Conservation (phyloP, 345 rosid genomes). For the Eucalyptus dawsonii region DNA sequence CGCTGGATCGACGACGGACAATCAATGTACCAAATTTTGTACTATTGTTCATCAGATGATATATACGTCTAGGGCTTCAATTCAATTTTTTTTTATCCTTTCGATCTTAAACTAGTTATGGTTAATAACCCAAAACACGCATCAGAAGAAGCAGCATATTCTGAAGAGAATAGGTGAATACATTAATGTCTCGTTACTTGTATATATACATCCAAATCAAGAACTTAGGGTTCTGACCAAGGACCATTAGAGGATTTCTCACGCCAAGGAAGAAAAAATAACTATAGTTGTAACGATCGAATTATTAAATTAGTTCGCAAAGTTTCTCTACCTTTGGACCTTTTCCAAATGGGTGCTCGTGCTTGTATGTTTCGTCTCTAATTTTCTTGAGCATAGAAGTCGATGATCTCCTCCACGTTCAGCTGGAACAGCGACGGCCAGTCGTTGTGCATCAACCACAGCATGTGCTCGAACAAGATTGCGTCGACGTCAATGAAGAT, state of each 20-base stretch:
- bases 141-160: neutral
- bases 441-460: constrained; percentile 74
- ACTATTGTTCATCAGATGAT: neutral
- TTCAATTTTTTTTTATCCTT: neutral
- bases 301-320: neutral
- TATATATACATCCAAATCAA: neutral
- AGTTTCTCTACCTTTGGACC: neutral
- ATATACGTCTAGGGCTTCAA: neutral
- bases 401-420: constrained; percentile 63
- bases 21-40: neutral
- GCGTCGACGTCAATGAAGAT: constrained; percentile 60
- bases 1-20: neutral
- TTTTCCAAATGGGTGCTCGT: neutral
- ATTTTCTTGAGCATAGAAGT: constrained; percentile 64
- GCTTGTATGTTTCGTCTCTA: neutral
- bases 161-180: neutral
- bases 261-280: neutral
- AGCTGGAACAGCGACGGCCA: constrained; percentile 55
- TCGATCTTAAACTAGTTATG: neutral
- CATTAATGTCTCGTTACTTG: neutral
- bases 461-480: constrained; percentile 83
- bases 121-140: neutral
- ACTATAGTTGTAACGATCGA: neutral
- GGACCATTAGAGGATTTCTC: neutral
- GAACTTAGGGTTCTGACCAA: neutral